Conservation (phyloP, 768 basidiomycete genomes). For the Fibroporia radiculosa region DNA sequence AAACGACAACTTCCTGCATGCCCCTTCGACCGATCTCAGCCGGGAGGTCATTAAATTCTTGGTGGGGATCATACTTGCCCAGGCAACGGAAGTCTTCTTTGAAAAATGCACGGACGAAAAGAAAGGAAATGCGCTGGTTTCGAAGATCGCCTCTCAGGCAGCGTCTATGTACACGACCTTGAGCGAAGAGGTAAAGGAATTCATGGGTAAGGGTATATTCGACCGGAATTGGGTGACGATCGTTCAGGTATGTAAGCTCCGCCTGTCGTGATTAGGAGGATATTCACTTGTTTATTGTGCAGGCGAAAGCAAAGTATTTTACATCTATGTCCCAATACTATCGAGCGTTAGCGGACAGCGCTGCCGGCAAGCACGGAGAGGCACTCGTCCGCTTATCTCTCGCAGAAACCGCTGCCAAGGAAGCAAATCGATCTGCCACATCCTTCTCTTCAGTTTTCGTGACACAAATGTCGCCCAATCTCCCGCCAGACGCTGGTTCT, state of each 20-base stretch:
- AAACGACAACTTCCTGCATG: conserved; percentile 99
- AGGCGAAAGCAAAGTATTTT: conserved; percentile 93
- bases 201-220: conserved; percentile 93
- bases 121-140: conserved; percentile 68
- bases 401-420: conserved; percentile 76
- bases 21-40: conserved; percentile 90
- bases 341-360: conserved; percentile 70
- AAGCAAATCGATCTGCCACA: conserved; percentile 62
- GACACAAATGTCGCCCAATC: conserved; percentile 65
- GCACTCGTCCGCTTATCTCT: conserved; percentile 72
- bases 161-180: conserved; percentile 75
- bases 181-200: conserved; percentile 92
- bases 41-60: conserved; percentile 93
- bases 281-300: conserved; percentile 3
- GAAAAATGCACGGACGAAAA: conserved; percentile 94
- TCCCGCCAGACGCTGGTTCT: conserved; percentile 80
- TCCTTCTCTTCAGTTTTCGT: conserved; percentile 68
- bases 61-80: conserved; percentile 80
- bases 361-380: conserved; percentile 78
- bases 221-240: conserved; percentile 91
- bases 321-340: conserved; percentile 82
- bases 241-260: conserved; percentile 49
- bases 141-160: conserved; percentile 80
- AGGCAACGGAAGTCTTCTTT: conserved; percentile 93
- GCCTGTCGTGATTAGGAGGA: background rate